These are phyloP conservation scores for Stephanodiscus triporus DNA, from an alignment of 108 stramenopile genomes.

Conservation along the genomic window DNA sequence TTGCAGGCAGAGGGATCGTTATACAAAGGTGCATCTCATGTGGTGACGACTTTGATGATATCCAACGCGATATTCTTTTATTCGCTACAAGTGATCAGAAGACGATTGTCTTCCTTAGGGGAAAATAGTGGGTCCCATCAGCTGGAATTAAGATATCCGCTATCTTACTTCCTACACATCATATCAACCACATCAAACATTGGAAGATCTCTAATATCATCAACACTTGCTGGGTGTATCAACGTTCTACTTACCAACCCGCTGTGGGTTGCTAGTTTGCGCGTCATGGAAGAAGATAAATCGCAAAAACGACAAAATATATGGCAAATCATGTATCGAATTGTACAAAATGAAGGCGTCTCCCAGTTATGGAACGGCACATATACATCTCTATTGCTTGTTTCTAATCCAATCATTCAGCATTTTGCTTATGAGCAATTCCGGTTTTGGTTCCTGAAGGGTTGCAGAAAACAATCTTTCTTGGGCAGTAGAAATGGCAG, in stretches of 20 bases:
- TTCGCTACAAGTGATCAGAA: slow-evolving; percentile 55
- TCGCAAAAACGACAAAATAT: slow-evolving; percentile 23
- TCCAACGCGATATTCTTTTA: slow-evolving; percentile 82
- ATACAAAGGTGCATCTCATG: slow-evolving; percentile 73
- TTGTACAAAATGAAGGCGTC: slow-evolving; percentile 52
- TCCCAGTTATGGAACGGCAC: slow-evolving; percentile 77
- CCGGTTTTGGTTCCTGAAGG: slow-evolving; percentile 44
- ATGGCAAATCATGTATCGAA: slow-evolving; percentile 44
- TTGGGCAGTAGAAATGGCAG: neutral
- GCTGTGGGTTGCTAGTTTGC: slow-evolving; percentile 81
- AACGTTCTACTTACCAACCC: slow-evolving; percentile 87
- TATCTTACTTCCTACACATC: neutral
- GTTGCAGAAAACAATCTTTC: neutral
- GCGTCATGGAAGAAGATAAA: slow-evolving; percentile 51
- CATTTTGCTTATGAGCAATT: slow-evolving; percentile 88
- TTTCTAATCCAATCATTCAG: slow-evolving; percentile 95
- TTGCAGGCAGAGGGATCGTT: slow-evolving; percentile 55
- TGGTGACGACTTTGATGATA: slow-evolving; percentile 64
- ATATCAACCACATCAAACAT: slow-evolving; percentile 27
- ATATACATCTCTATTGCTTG: slow-evolving; percentile 80
- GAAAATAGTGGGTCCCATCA: slow-evolving; percentile 4
- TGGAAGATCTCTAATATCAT: slow-evolving; percentile 55
- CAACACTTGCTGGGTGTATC: slow-evolving; percentile 68
- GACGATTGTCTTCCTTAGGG: slow-evolving; percentile 25
- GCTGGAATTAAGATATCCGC: neutral